Evolutionary conservation across 2,329 filamentous ascomycete genomes (phyloP).

Genomic region (Colletotrichum limetticola): DNA sequence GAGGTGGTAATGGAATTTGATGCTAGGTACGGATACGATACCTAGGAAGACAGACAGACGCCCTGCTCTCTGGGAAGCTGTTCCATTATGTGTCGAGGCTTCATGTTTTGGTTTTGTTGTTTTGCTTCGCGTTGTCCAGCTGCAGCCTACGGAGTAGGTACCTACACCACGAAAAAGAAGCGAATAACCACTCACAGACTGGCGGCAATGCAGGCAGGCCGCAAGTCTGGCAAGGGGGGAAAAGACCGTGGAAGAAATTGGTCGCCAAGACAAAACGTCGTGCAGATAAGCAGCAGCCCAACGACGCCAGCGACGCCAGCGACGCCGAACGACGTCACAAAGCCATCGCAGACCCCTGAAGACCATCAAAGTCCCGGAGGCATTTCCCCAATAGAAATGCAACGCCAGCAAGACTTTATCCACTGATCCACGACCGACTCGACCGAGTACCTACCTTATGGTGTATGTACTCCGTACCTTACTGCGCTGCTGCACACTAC

Average conservation of each 20-base stretch:
- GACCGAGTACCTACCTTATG: too few species aligned
- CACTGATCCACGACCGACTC: too few species aligned
- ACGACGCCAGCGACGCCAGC: neutral
- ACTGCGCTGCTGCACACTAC: neutral
- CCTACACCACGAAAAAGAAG: neutral
- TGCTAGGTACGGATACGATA: neutral
- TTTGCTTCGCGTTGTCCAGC: neutral
- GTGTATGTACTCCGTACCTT: too few species aligned
- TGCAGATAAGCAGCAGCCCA: slow-evolving; percentile 12
- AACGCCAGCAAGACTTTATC: neutral
- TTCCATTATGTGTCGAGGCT: neutral
- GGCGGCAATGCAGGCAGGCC: neutral
- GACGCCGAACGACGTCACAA: slow-evolving; percentile 14
- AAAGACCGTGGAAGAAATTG: neutral
- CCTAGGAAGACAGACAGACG: neutral
- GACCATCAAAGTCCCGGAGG: neutral
- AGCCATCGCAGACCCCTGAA: slow-evolving; percentile 2
- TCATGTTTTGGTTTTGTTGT: neutral
- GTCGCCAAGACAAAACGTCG: neutral
- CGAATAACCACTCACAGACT: neutral
- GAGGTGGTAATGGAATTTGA: neutral
- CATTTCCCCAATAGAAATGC: neutral
- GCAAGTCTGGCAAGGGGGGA: neutral
- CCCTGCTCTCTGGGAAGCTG: neutral
- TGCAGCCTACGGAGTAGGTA: too few species aligned